Conservation (phyloP, 2,329 filamentous ascomycete species). For the Xylariaceae sp. region DNA sequence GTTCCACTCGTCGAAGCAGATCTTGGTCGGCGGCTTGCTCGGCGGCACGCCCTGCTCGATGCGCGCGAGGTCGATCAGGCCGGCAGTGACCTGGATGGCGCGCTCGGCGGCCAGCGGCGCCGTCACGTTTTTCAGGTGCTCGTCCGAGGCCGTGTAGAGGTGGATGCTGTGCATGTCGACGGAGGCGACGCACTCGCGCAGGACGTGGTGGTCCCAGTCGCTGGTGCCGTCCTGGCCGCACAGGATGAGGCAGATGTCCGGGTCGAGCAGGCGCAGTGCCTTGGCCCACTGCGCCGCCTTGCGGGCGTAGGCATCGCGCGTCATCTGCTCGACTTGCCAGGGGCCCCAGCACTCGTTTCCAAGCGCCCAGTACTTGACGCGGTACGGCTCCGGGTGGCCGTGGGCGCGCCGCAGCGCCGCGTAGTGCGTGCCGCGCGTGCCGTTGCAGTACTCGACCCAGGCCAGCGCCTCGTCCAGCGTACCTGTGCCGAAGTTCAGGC, state of each 20-base stretch:
- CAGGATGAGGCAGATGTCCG: constrained; percentile 68
- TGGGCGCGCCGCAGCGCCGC: constrained; percentile 78
- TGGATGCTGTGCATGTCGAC: constrained; percentile 85
- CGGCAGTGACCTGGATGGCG: constrained; percentile 70
- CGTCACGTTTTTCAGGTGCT: constrained; percentile 54
- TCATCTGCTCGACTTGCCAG: constrained; percentile 70
- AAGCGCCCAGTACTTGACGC: constrained; percentile 83
- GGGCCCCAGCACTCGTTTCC: constrained; percentile 75
- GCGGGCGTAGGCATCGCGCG: constrained; percentile 69
- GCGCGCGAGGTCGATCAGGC: constrained; percentile 72
- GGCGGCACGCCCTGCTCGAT: constrained; percentile 67
- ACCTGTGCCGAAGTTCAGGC: constrained; percentile 80
- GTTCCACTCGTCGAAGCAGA: constrained; percentile 87
- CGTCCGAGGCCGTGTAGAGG: constrained; percentile 68
- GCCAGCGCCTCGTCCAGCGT: constrained; percentile 61
- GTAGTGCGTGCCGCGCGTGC: constrained; percentile 75
- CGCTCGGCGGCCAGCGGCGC: constrained; percentile 72
- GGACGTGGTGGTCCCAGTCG: constrained; percentile 73
- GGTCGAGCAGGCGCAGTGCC: constrained; percentile 71
- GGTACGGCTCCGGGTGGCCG: constrained; percentile 76
- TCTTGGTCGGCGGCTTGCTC: constrained; percentile 63
- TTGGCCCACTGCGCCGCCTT: constrained; percentile 74
- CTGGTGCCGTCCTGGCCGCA: constrained; percentile 72
- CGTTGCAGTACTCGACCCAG: constrained; percentile 89
- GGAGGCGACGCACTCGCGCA: constrained; percentile 67